phyloP scores from a whole-genome alignment of 257 asterid genomes.

The Scutellaria galericulata region DNA sequence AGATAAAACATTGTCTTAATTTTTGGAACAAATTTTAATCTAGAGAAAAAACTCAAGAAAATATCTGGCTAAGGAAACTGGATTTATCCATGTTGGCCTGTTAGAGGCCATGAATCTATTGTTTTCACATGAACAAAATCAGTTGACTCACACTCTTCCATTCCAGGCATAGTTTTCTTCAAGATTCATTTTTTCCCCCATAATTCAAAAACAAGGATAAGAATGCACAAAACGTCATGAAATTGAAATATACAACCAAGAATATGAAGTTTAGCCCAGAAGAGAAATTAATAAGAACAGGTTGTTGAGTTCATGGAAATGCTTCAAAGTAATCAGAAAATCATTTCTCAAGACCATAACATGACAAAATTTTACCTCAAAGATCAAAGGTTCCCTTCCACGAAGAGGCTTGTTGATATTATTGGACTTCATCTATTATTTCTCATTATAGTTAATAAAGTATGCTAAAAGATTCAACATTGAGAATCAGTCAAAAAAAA shows the following conservation, averaged over 20 bases:
- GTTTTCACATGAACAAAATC: neutral
- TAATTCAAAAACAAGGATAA: neutral
- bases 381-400: slow-evolving; percentile 9
- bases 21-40: neutral
- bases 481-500: neutral
- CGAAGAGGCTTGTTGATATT: slow-evolving; percentile 5
- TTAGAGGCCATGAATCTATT: neutral
- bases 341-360: neutral
- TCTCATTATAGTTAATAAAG: neutral
- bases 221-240: neutral
- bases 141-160: neutral
- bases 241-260: neutral
- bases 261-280: neutral
- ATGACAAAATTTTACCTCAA: slow-evolving; percentile 30
- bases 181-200: neutral
- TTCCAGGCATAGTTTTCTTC: neutral
- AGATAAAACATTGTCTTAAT: too few relatives aligned
- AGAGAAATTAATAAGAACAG: neutral
- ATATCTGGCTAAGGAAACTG: neutral
- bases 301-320: neutral
- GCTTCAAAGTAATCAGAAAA: slow-evolving; percentile 16
- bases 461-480: neutral
- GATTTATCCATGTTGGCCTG: neutral
- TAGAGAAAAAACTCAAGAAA: neutral
- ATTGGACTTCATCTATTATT: neutral